Evolutionary conservation across 202 grass and related monocot species (phyloP).

Genomic region (Alloteropsis angusta): DNA sequence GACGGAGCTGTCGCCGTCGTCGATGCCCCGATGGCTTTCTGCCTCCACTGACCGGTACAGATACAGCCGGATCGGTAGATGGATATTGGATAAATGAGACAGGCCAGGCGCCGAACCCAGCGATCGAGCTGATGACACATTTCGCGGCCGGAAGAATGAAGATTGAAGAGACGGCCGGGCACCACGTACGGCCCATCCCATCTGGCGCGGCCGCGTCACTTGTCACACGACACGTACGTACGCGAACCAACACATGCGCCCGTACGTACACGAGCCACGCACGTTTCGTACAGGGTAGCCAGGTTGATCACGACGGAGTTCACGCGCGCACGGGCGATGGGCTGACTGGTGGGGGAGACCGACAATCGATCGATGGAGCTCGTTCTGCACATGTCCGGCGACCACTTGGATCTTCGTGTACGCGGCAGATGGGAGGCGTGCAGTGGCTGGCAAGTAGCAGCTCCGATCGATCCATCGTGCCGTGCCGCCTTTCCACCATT

Average conservation of each 20-base stretch:
- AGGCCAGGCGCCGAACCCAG: background rate
- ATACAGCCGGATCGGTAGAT: constrained; percentile 2
- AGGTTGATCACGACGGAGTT: background rate
- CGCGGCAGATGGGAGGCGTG: background rate
- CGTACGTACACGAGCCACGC: background rate
- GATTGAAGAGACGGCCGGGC: too few species aligned
- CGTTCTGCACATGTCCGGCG: background rate
- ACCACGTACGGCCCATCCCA: background rate
- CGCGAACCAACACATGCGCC: background rate
- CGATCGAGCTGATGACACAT: constrained; percentile 21
- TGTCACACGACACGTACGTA: background rate
- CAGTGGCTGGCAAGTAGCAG: background rate
- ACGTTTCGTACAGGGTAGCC: background rate
- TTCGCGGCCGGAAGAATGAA: constrained; percentile 1
- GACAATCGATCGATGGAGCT: background rate
- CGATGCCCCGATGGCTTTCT: constrained; percentile 59
- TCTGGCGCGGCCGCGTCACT: background rate
- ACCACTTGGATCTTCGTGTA: too few species aligned
- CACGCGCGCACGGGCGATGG: background rate
- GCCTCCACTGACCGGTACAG: constrained; percentile 52
- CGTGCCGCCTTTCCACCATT: constrained; percentile 3
- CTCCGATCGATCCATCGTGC: background rate
- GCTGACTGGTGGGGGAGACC: background rate
- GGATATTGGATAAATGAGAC: background rate
- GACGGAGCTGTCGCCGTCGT: constrained; percentile 32